phyloP scores from a whole-genome alignment of 345 rosid genomes.

The Noccaea bulbosa region DNA sequence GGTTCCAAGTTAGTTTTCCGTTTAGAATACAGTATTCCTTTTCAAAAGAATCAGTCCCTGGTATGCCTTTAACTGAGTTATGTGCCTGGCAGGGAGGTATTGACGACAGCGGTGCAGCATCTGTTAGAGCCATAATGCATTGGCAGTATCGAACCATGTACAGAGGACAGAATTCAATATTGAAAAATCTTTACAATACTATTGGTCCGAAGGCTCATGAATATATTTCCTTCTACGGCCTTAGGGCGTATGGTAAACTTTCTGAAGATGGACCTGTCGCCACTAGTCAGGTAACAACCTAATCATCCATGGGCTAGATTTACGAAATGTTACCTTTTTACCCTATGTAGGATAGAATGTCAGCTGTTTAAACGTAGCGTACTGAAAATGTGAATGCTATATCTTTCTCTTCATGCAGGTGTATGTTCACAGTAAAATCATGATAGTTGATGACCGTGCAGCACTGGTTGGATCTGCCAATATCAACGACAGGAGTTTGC shows the following conservation, averaged over 20 bases:
- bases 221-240: constrained; percentile 94
- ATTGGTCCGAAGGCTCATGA: constrained; percentile 79
- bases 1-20: constrained; percentile 74
- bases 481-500: constrained; percentile 94
- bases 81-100: constrained; percentile 78
- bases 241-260: constrained; percentile 83
- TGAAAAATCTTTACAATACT: constrained; percentile 72
- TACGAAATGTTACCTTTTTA: constrained; percentile 23
- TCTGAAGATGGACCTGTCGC: constrained; percentile 86
- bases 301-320: constrained; percentile 16
- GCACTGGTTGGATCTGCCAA: constrained; percentile 91
- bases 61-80: constrained; percentile 7
- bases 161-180: constrained; percentile 89
- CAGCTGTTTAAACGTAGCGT: constrained; percentile 6
- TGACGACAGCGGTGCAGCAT: constrained; percentile 96
- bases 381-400: constrained; percentile 8
- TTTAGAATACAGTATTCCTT: neutral
- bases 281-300: constrained; percentile 78
- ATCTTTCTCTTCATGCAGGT: constrained; percentile 55
- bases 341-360: constrained; percentile 23
- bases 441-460: constrained; percentile 80
- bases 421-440: constrained; percentile 95
- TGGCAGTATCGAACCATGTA: constrained; percentile 98
- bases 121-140: constrained; percentile 99
- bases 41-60: constrained; percentile 15